Evolutionary conservation across 306 rosid genomes (phyloP), one percentile per base, ranked within the genome.

Genomic region (Adenanthera pavonina): DNA sequence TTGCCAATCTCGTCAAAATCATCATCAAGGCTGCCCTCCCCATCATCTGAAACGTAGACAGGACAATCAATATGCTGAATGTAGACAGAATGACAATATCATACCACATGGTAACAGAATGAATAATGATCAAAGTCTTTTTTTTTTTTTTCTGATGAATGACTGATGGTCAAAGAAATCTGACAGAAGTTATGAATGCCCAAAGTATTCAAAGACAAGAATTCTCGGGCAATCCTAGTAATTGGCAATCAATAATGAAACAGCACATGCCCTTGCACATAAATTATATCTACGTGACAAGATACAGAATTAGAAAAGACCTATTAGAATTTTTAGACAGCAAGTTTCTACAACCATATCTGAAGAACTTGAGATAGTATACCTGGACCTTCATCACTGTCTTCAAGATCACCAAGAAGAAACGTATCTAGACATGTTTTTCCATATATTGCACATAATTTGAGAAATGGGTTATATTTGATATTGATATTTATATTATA

Each of bases 1-100:
- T 94, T 89, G 57, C 81, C 97, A 77, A 96, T 96, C 94, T 93
- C 92, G 91, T 96, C 99, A 75, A 96, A 96, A 84, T 96, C 98
- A 85, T 96, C 99, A 80, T 86, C 98, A 68, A 96, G 94, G 92
- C 91, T 89, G 40, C 79, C 94, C 74, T 92, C 96, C 14, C 86
- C 98, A 80, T 92, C 99, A 83, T 91, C 99, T 93, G 88, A 68
- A 89, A 88, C 80, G 86, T 47, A 51, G 53, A 56, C 43, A 81
- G 59, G 47, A 57, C 33, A 72, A 77, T 76, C 78, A 81, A 40
- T 69, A 73, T 49, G 53, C 12, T 20, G 72, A 78, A 80, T 51
- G n/a, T 43, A 46, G 43, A 60, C 48, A 74, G 43, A 68, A 76
- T 54, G 43, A 16, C 8, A 46, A 25, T n/a, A 49, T 64, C 70